A percentile compares a stretch with the other conserved stretches of the same genome.
Conservation (phyloP, 169 alveolate genomes). For the Cryptosporidium parvum region DNA sequence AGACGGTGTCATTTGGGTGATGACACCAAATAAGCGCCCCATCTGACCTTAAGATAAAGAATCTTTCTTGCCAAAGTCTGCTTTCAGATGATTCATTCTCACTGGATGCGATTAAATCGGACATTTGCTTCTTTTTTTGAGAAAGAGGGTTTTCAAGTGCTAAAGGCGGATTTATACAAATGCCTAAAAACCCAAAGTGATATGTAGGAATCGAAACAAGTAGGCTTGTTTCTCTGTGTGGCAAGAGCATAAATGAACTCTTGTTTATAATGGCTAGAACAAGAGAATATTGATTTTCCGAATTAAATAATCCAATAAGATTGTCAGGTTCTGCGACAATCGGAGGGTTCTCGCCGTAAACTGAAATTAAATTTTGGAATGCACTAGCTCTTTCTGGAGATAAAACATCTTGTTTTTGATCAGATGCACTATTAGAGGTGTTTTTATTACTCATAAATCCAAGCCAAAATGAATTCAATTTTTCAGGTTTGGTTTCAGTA, state of each 20-base stretch:
- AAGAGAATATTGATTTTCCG: conserved; percentile 58
- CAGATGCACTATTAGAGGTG: background rate
- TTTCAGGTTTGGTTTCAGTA: conserved; percentile 25
- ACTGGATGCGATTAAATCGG: background rate
- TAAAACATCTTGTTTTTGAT: background rate
- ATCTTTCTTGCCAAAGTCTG: conserved; percentile 71
- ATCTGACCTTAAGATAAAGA: conserved; percentile 65
- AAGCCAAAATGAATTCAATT: conserved; percentile 52
- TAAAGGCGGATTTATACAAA: conserved; percentile 67
- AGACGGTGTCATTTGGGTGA: conserved; percentile 55
- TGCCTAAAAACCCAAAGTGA: conserved; percentile 68
- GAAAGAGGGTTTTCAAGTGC: conserved; percentile 65
- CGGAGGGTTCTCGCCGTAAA: conserved; percentile 68
- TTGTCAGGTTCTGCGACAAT: conserved; percentile 56
- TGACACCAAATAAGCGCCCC: conserved; percentile 66
- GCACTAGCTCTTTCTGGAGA: conserved; percentile 70
- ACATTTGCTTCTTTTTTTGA: conserved; percentile 7
- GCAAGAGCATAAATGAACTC: conserved; percentile 61
- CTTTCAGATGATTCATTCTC: conserved; percentile 26
- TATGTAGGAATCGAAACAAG: conserved; percentile 68
- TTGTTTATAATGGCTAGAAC: conserved; percentile 69
- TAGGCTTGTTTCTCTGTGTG: conserved; percentile 64
- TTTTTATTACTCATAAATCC: conserved; percentile 27
- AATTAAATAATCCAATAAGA: conserved; percentile 64
- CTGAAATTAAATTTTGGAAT: conserved; percentile 60